A percentile compares a stretch with the other conserved stretches of the same genome.
Evolutionary conservation across 768 basidiomycete genomes (phyloP).

Genomic region (Termitomyces sp.): DNA sequence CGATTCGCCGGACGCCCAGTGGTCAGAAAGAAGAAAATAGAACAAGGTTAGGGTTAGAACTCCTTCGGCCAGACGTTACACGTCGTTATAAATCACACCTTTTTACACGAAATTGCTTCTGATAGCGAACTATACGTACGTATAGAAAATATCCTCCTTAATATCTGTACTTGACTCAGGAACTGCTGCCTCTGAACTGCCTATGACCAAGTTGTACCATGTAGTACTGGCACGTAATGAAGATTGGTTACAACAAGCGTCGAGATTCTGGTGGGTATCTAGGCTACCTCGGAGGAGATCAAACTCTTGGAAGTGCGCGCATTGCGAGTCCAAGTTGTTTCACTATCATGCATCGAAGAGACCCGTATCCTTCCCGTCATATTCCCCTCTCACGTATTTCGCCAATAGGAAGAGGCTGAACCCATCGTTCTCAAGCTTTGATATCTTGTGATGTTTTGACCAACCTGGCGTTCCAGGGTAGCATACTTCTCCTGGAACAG

Average conservation of each 20-base stretch:
- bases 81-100: not conserved
- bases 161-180: not conserved
- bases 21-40: not conserved
- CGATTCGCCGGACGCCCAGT: too few relatives aligned
- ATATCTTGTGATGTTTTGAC: slow-evolving; percentile 3
- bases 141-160: not conserved
- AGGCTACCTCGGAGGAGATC: not conserved
- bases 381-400: slow-evolving; percentile 4
- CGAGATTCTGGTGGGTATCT: not conserved
- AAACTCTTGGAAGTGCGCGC: not conserved
- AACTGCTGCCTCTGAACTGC: not conserved
- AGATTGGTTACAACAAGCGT: not conserved
- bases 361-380: slow-evolving; percentile 3
- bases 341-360: not conserved
- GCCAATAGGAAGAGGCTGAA: slow-evolving; percentile 5
- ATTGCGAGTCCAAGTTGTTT: not conserved
- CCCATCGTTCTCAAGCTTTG: slow-evolving; percentile 4
- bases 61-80: not conserved
- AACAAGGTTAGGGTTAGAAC: slow-evolving; percentile 12
- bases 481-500: slow-evolving; percentile 2
- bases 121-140: not conserved
- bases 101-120: too few relatives aligned
- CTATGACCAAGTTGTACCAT: not conserved
- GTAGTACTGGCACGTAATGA: not conserved
- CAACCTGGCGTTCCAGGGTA: slow-evolving; percentile 6